Conservation (phyloP, 345 rosid genomes). For the Lumnitzera racemosa region DNA sequence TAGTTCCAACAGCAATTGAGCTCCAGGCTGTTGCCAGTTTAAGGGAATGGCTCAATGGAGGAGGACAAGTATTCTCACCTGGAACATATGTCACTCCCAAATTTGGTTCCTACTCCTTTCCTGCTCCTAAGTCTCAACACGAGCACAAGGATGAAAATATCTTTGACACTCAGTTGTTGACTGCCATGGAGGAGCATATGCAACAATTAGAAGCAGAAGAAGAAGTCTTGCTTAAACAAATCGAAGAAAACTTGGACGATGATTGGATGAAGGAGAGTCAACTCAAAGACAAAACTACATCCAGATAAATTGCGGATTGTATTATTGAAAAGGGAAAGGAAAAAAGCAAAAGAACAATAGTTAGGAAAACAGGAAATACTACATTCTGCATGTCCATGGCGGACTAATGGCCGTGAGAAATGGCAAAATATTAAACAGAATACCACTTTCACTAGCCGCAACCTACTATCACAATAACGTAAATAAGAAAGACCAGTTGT, state of each 20-base stretch:
- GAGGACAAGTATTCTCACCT: constrained; percentile 24
- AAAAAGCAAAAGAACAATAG: too few species aligned
- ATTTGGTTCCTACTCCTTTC: constrained; percentile 20
- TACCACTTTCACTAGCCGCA: too few species aligned
- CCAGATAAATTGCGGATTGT: not conserved
- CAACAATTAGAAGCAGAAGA: constrained; percentile 38
- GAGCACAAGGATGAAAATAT: constrained; percentile 5
- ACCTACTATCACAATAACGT: too few species aligned
- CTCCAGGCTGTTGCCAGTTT: constrained; percentile 21
- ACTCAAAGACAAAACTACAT: constrained; percentile 3
- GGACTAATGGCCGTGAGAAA: too few species aligned
- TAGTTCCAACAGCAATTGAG: constrained; percentile 22
- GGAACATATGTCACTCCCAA: constrained; percentile 29
- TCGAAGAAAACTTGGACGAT: constrained; percentile 15
- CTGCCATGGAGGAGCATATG: constrained; percentile 25
- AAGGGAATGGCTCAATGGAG: constrained; percentile 18
- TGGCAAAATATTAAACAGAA: too few species aligned
- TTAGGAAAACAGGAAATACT: too few species aligned
- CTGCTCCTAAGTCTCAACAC: not conserved
- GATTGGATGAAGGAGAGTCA: constrained; percentile 10
- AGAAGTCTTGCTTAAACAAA: constrained; percentile 25
- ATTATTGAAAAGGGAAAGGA: too few species aligned
- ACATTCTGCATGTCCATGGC: too few species aligned
- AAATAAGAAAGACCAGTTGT: too few species aligned
- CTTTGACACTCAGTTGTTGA: constrained; percentile 30